These are phyloP conservation scores for Leccinum pachyderme DNA, from an alignment of 1,284 basidiomycete species.

Conservation along the genomic window DNA sequence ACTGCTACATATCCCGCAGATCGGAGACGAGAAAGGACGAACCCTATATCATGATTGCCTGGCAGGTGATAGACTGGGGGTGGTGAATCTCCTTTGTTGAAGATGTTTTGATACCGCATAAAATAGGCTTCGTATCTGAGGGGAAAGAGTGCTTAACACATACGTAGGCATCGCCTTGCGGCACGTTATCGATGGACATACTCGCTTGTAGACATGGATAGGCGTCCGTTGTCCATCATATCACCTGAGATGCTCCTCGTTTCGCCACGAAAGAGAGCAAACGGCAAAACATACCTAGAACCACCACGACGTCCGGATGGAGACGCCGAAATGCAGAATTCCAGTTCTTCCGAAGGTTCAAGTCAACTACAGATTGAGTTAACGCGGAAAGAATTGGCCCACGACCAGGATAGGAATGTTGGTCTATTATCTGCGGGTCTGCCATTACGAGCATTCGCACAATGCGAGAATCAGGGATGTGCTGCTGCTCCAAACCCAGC, in stretches of 20 bases:
- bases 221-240: slow-evolving; percentile 76
- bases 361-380: slow-evolving; percentile 57
- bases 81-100: slow-evolving; percentile 41
- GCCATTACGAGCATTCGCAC: slow-evolving; percentile 71
- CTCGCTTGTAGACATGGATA: slow-evolving; percentile 59
- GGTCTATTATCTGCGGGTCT: slow-evolving; percentile 74
- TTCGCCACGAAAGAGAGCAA: slow-evolving; percentile 27
- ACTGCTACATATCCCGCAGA: background rate
- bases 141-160: slow-evolving; percentile 17
- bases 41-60: slow-evolving; percentile 87
- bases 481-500: slow-evolving; percentile 13
- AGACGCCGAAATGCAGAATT: slow-evolving; percentile 52
- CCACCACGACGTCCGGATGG: slow-evolving; percentile 70
- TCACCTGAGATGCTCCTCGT: slow-evolving; percentile 40
- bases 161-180: background rate
- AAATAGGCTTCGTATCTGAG: slow-evolving; percentile 62
- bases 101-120: slow-evolving; percentile 61
- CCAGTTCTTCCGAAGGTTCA: slow-evolving; percentile 79
- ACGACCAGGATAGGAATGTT: slow-evolving; percentile 42
- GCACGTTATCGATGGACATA: slow-evolving; percentile 40
- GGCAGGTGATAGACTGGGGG: slow-evolving; percentile 67
- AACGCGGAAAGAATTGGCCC: slow-evolving; percentile 41
- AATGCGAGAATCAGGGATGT: slow-evolving; percentile 27
- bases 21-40: slow-evolving; percentile 16
- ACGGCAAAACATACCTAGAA: slow-evolving; percentile 80